phyloP scores from a whole-genome alignment of 345 rosid species.

The Anastatica hierochuntica region DNA sequence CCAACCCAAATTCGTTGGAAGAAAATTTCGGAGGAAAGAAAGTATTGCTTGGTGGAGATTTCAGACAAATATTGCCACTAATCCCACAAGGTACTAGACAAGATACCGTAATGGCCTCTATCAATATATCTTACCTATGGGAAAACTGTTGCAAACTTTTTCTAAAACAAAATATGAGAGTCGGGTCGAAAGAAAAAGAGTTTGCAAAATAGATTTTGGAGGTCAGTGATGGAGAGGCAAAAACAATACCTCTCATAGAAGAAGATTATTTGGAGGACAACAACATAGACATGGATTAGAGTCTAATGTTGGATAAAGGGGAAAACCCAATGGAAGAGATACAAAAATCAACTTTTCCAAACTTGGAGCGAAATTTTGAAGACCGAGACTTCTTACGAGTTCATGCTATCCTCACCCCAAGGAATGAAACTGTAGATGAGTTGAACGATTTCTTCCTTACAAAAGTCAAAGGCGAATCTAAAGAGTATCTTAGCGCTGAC shows the following conservation, averaged over 20 bases:
- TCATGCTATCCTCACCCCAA: too few relatives aligned
- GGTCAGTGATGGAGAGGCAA: not conserved
- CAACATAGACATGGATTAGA: too few relatives aligned
- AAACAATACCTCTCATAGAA: not conserved
- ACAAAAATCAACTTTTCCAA: not conserved
- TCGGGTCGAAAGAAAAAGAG: not conserved
- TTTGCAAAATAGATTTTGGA: not conserved
- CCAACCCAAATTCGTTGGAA: not conserved
- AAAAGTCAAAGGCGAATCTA: not conserved
- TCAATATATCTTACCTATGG: not conserved
- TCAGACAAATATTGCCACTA: not conserved
- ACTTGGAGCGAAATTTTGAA: not conserved
- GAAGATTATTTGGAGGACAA: not conserved
- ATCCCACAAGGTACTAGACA: not conserved
- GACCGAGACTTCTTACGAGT: too few relatives aligned
- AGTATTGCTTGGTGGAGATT: not conserved
- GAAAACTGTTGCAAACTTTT: not conserved
- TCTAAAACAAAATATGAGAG: not conserved
- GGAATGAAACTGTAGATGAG: not conserved
- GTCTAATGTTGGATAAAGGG: too few relatives aligned
- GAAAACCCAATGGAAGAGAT: too few relatives aligned
- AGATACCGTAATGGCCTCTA: not conserved
- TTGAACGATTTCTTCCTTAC: not conserved
- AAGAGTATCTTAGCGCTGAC: not conserved
- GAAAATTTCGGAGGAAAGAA: not conserved